A percentile compares a stretch with the other conserved stretches of the same genome.
phyloP scores from a whole-genome alignment of 176 grass and related monocot species.

The Paspalum notatum region DNA sequence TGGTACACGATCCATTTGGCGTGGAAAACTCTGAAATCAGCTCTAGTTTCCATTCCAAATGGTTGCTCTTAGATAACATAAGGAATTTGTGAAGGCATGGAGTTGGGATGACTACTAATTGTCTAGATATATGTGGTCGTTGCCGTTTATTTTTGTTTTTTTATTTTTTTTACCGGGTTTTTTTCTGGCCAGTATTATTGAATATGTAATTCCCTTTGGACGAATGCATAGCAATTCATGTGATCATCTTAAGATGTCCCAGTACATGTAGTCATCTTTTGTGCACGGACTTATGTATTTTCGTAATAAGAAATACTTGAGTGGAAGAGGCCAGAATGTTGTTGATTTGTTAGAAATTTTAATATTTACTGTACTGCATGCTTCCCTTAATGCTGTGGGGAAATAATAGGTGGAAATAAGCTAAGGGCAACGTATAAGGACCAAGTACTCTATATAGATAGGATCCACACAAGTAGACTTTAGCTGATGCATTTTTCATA shows the following conservation, averaged over 20 bases:
- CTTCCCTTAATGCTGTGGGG: not conserved
- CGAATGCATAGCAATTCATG: not conserved
- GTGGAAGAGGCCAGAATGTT: not conserved
- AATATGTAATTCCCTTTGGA: not conserved
- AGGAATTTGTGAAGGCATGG: too few species aligned
- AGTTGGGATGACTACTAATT: not conserved
- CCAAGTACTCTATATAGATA: too few species aligned
- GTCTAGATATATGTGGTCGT: not conserved
- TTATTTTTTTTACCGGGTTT: not conserved
- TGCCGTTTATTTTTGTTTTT: not conserved
- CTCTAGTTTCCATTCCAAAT: not conserved
- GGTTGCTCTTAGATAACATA: too few species aligned
- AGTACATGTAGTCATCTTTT: not conserved
- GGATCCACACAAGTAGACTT: too few species aligned
- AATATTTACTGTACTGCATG: too few species aligned
- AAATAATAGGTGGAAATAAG: not conserved
- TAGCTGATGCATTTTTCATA: too few species aligned
- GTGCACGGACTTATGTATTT: not conserved
- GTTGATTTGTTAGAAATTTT: slow-evolving; percentile 12
- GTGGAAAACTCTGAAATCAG: not conserved
- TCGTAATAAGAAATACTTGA: slow-evolving; percentile 18
- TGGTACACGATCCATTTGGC: not conserved
- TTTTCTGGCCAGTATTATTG: not conserved
- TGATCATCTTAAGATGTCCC: not conserved
- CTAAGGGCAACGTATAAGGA: too few species aligned